Base-by-base conservation (phyloP, 164 flowering plant genomes). In the Aristolochia californica region DNA sequence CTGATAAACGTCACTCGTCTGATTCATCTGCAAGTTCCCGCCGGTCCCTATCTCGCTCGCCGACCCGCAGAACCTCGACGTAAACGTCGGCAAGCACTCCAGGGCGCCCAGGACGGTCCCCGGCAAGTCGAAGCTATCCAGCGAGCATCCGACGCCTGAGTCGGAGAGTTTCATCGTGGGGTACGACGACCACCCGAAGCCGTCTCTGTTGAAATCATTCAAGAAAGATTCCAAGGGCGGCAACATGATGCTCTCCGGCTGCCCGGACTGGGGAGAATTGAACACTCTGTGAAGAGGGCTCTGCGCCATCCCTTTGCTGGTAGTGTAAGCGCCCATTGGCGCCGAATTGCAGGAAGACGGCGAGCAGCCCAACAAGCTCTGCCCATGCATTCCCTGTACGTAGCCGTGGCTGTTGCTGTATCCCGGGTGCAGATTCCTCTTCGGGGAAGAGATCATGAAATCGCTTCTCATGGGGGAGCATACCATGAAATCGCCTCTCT, bases 371-470 rank as follows among this genome's bases (percentile, higher is more conserved):
- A 72, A 55, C 1, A 69, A 53, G 23, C 64, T 66, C 57, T 75
- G 78, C n/a, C 71, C 77, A 0, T 73, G 77, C 67, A 71, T 61
- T 47, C 69, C 47, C 5, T 70, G 74, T 7, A 61, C 60, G 49
- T 68, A 67, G 62, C 65, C 68, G 63, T 56, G 64, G 44, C 57
- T 66, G 38, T 55, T 68, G 59, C 65, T 55, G 28, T 68, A 24
- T 73, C 56, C 53, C 51, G 38, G 44, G 22, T 2, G 23, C 16
- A 2, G 68, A 62, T 2, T 59, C 25, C 77, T 73, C 43, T 74
- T 82, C 0, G 91, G 91, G 13, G 91, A 84, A 4, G 70, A 76
- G 40, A 82, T 72, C 86, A 83, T 80, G 68, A 75, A 80, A 27
- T 84, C 87, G 53, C 43, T 48, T 22, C 64, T 61, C 51, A 50